Conservation (phyloP, 2,329 filamentous ascomycete species). For the Monosporascus ibericus region DNA sequence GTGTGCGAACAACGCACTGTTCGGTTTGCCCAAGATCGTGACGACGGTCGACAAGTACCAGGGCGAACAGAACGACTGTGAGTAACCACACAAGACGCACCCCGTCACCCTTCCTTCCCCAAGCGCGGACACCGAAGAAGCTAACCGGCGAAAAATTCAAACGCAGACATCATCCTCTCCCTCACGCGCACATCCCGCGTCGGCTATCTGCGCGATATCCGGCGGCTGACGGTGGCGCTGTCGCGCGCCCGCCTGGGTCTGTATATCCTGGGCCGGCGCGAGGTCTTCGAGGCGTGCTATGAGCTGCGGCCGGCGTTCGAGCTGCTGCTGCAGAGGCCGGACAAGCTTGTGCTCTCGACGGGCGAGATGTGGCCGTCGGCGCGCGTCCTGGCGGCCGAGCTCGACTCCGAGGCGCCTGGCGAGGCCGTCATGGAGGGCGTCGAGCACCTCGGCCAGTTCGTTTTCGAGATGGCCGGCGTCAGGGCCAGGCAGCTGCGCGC, state of each 20-base stretch:
- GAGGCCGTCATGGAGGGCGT: slow-evolving; percentile 78
- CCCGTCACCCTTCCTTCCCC: not conserved
- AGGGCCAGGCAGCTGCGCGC: slow-evolving; percentile 43
- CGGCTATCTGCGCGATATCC: slow-evolving; percentile 88
- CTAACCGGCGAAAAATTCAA: slow-evolving; percentile 2
- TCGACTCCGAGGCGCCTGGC: slow-evolving; percentile 43
- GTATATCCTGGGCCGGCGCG: slow-evolving; percentile 83
- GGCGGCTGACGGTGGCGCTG: slow-evolving; percentile 87
- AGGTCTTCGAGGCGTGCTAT: slow-evolving; percentile 82
- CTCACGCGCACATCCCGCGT: slow-evolving; percentile 83
- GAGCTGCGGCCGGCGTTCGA: slow-evolving; percentile 86
- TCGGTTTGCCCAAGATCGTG: slow-evolving; percentile 82
- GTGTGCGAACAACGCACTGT: slow-evolving; percentile 76
- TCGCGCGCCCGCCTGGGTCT: slow-evolving; percentile 87
- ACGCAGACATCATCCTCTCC: slow-evolving; percentile 80
- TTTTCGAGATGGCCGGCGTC: slow-evolving; percentile 86
- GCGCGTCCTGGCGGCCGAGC: slow-evolving; percentile 40
- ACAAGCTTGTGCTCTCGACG: slow-evolving; percentile 74
- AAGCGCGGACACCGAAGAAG: not conserved
- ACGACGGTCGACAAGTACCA: slow-evolving; percentile 98
- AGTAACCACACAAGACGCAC: slow-evolving; percentile 32
- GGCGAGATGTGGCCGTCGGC: slow-evolving; percentile 79
- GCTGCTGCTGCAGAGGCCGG: slow-evolving; percentile 66
- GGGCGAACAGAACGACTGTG: slow-evolving; percentile 98
- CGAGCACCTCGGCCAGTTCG: slow-evolving; percentile 92